Percentiles rank a stretch among this genome's conserved stretches.
These are phyloP conservation scores for Stentor roeselii DNA, from an alignment of 73 alveolate species.

Conservation along the genomic window DNA sequence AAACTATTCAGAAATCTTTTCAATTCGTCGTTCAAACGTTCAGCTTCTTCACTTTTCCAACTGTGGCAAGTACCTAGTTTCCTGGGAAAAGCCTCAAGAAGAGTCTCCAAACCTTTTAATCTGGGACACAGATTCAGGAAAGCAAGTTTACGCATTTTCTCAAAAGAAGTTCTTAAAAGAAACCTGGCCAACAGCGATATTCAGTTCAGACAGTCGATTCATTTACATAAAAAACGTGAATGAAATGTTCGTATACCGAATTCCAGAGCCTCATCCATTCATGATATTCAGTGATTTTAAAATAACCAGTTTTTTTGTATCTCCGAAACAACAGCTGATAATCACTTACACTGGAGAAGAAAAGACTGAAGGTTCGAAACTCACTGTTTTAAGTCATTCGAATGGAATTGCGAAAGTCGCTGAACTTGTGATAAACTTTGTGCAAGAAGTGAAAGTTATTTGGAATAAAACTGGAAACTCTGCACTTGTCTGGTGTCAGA, in stretches of 20 bases:
- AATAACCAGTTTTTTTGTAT: neutral
- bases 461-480: slow-evolving; percentile 13
- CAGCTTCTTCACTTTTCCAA: slow-evolving; percentile 29
- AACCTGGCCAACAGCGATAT: slow-evolving; percentile 9
- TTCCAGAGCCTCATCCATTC: slow-evolving; percentile 21
- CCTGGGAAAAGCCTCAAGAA: slow-evolving; percentile 24
- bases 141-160: neutral
- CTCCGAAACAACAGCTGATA: neutral
- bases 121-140: neutral
- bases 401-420: neutral
- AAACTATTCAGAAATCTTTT: neutral
- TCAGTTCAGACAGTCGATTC: neutral
- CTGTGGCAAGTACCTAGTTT: slow-evolving; percentile 10
- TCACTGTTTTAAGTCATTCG: neutral
- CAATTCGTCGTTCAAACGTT: neutral
- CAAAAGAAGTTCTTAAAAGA: slow-evolving; percentile 18
- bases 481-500: slow-evolving; percentile 5
- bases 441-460: neutral
- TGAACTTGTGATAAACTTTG: neutral
- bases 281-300: neutral
- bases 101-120: slow-evolving; percentile 12
- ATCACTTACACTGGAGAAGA: neutral
- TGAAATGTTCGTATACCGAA: neutral
- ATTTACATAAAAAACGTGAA: neutral
- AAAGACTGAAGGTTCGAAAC: neutral